Percentiles rank a stretch among this genome's conserved stretches.
phyloP scores from a whole-genome alignment of 345 rosid species.

The Aurinia saxatilis region DNA sequence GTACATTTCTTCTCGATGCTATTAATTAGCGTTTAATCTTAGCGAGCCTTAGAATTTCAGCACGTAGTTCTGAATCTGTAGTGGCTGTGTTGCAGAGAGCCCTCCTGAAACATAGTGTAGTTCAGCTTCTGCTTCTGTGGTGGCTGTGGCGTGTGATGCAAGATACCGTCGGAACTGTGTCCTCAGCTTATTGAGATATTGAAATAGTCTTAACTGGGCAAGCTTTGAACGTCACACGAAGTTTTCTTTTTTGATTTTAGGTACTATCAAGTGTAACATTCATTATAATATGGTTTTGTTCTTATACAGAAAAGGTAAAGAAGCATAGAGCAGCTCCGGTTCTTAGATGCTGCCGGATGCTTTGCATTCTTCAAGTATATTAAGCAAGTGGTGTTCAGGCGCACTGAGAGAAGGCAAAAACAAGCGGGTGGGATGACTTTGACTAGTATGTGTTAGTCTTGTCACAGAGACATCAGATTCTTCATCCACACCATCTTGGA shows the following conservation, averaged over 20 bases:
- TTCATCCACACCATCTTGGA: constrained; percentile 46
- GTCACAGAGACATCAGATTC: constrained; percentile 35
- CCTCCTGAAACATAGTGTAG: too few species aligned
- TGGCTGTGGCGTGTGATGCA: constrained; percentile 2
- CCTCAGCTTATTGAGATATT: neutral
- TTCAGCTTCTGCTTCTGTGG: neutral
- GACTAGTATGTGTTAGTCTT: constrained; percentile 29
- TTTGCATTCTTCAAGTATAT: constrained; percentile 72
- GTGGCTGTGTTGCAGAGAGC: too few species aligned
- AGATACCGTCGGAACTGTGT: neutral
- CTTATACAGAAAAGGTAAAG: constrained; percentile 1
- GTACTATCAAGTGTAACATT: neutral
- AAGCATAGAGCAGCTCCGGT: constrained; percentile 3
- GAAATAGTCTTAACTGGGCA: neutral
- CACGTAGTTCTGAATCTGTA: too few species aligned
- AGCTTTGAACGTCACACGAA: neutral
- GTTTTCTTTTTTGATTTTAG: neutral
- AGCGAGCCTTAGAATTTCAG: too few species aligned
- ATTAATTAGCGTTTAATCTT: too few species aligned
- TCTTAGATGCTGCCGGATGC: constrained; percentile 47
- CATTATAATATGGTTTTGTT: constrained; percentile 6
- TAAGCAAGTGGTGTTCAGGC: constrained; percentile 65
- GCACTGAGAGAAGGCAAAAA: constrained; percentile 81
- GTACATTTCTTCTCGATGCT: too few species aligned
- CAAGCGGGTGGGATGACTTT: constrained; percentile 27